Base-by-base conservation (phyloP, 106 monocot genomes). In the Dendrobium huoshanense region DNA sequence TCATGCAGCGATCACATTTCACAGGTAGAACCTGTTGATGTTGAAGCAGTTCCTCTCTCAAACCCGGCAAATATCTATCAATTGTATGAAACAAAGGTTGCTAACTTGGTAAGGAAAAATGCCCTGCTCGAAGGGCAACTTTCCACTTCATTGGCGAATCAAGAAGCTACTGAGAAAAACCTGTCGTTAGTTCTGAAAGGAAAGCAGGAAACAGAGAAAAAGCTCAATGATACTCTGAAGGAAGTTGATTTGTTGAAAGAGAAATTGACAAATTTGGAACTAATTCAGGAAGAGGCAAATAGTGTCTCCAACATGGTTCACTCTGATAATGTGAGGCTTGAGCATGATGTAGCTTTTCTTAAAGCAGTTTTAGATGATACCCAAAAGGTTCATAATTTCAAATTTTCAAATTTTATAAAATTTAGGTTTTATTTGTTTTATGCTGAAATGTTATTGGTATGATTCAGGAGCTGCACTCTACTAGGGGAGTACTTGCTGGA, bases 361-460 rank as follows among this genome's bases (percentile, higher is more conserved):
- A 99, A 99, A 85, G 98, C 98, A 11, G 81, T 98, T 82, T 73
- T 98, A 61, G 95, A 98, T 77, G 95, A 95, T 75, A 98, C 95
- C 49, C 92, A 95, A 80, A 98, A 98, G 91, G 98, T 91, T 31
- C 76, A 76, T 17, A 25, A 20, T 15, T 49, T 73, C 9, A 61
- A 4, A 7, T n/a, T 51, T 49, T 20, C 49, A 41, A 72, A 20
- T 29, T 29, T 56, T 19, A 19, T 61, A 18, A 70, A 33, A n/a
- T 4, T 37, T 41, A 48, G 61, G 19, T 51, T 51, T 24, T 76
- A 49, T 4, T 51, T 5, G 0, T 27, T 76, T 1, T 49, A 41
- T 5, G 42, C 73, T 74, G 19, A 74, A 43, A 74, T 43, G 19
- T 74, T 76, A 79, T 68, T 65, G 17, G 80, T 72, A 1, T 72